phyloP scores from a whole-genome alignment of 768 basidiomycete genomes.

The Termitomyces sp. region DNA sequence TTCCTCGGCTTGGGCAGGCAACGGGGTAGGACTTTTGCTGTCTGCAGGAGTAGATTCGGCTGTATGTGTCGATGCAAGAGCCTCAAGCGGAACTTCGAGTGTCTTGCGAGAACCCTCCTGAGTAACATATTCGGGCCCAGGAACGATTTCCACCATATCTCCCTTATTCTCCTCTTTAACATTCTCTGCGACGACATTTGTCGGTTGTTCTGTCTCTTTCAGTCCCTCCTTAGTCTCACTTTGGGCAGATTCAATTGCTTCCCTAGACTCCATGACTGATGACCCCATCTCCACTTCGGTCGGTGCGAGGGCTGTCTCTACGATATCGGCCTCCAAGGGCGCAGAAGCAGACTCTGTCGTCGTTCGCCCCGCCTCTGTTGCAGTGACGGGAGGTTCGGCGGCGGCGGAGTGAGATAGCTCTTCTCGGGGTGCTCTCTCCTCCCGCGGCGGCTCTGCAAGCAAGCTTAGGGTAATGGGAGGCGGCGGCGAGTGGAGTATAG shows the following conservation, averaged over 20 bases:
- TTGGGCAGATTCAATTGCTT: not conserved
- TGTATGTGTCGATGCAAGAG: not conserved
- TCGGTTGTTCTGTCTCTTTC: not conserved
- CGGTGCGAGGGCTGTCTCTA: slow-evolving; percentile 4
- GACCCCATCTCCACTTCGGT: not conserved
- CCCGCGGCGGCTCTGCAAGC: not conserved
- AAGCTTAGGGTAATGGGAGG: not conserved
- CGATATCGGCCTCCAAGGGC: slow-evolving; percentile 1
- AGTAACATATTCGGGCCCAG: not conserved
- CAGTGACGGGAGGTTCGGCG: not conserved
- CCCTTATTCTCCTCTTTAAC: not conserved
- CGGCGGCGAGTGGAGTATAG: slow-evolving; percentile 9
- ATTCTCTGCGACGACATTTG: not conserved
- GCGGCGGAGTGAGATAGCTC: not conserved
- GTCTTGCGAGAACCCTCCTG: not conserved
- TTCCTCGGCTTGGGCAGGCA: not conserved
- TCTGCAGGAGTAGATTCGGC: not conserved
- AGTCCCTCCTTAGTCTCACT: not conserved
- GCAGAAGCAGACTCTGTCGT: not conserved
- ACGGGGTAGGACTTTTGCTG: not conserved
- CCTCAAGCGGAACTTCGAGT: not conserved
- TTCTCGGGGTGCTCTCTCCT: not conserved
- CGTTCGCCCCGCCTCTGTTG: not conserved
- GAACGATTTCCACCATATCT: not conserved
- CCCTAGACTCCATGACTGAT: not conserved